These are phyloP conservation scores for Hymenoscyphus linearis DNA, from an alignment of 2,329 filamentous ascomycete genomes.

Conservation along the genomic window DNA sequence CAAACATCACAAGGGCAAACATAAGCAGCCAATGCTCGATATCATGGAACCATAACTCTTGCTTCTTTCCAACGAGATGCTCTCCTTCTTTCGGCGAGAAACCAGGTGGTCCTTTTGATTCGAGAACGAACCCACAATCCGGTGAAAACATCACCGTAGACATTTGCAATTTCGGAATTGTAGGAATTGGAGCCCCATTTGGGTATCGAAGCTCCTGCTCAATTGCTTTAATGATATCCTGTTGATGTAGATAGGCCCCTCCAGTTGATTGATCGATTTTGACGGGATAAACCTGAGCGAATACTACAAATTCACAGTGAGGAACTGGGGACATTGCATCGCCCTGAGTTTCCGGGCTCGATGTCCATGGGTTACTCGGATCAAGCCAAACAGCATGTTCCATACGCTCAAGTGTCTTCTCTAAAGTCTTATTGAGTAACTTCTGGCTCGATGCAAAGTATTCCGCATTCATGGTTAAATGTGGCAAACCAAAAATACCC, in stretches of 20 bases:
- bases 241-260: slow-evolving; percentile 16
- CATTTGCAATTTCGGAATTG: slow-evolving; percentile 52
- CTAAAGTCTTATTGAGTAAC: slow-evolving; percentile 69
- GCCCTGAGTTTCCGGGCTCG: slow-evolving; percentile 55
- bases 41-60: slow-evolving; percentile 51
- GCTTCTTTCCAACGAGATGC: slow-evolving; percentile 56
- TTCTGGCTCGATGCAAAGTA: slow-evolving; percentile 52
- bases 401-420: slow-evolving; percentile 60
- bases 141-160: slow-evolving; percentile 62
- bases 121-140: slow-evolving; percentile 62
- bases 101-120: slow-evolving; percentile 57
- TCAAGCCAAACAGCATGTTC: slow-evolving; percentile 51
- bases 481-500: slow-evolving; percentile 85
- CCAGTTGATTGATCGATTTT: slow-evolving; percentile 30
- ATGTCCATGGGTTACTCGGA: slow-evolving; percentile 69
- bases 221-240: slow-evolving; percentile 45
- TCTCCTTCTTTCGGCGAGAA: slow-evolving; percentile 46
- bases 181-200: slow-evolving; percentile 50
- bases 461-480: slow-evolving; percentile 60
- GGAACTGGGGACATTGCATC: slow-evolving; percentile 58
- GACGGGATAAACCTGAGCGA: slow-evolving; percentile 63
- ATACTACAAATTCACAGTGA: slow-evolving; percentile 86
- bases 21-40: slow-evolving; percentile 55
- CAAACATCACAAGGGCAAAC: slow-evolving; percentile 51
- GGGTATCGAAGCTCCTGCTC: slow-evolving; percentile 60